phyloP scores from a whole-genome alignment of 2,329 filamentous ascomycete genomes.

The Byssoonygena ceratinophila region DNA sequence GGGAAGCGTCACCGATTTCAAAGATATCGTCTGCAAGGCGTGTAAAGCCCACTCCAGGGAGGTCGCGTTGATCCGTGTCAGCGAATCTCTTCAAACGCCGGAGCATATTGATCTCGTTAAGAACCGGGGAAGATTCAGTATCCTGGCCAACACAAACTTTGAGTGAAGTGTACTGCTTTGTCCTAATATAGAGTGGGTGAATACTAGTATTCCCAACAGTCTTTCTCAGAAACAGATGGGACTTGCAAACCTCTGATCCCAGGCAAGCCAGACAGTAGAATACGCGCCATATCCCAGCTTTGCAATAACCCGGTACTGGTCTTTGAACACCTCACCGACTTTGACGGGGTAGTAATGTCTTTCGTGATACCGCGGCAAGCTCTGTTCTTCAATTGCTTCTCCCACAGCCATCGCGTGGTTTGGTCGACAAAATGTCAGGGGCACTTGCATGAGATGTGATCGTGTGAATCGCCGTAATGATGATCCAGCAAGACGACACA shows the following conservation, averaged over 20 bases:
- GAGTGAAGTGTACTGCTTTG: conserved; percentile 17
- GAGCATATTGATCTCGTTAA: conserved; percentile 21
- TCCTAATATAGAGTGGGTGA: conserved; percentile 8
- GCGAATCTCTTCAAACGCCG: conserved; percentile 16
- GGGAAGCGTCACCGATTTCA: conserved; percentile 18
- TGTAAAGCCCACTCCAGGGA: conserved; percentile 18
- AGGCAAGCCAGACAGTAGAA: conserved; percentile 22
- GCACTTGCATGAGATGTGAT: conserved; percentile 8
- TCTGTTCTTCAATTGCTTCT: conserved; percentile 11
- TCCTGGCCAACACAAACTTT: conserved; percentile 19
- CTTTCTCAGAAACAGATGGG: background rate
- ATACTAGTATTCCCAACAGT: background rate
- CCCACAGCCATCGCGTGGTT: conserved; percentile 9
- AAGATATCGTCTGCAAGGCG: conserved; percentile 23
- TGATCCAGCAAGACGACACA: conserved; percentile 8
- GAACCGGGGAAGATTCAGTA: conserved; percentile 15
- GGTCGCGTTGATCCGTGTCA: conserved; percentile 8
- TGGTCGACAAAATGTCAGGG: conserved; percentile 9
- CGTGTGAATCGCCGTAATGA: conserved; percentile 4
- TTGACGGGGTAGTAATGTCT: conserved; percentile 21
- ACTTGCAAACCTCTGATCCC: conserved; percentile 15
- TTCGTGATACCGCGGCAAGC: conserved; percentile 16
- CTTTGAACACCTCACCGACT: conserved; percentile 19
- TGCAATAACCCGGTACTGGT: conserved; percentile 19
- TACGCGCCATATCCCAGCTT: conserved; percentile 23